Base-by-base conservation (phyloP, 2,329 filamentous ascomycete species). In the Chaetoscypha palmicola region DNA sequence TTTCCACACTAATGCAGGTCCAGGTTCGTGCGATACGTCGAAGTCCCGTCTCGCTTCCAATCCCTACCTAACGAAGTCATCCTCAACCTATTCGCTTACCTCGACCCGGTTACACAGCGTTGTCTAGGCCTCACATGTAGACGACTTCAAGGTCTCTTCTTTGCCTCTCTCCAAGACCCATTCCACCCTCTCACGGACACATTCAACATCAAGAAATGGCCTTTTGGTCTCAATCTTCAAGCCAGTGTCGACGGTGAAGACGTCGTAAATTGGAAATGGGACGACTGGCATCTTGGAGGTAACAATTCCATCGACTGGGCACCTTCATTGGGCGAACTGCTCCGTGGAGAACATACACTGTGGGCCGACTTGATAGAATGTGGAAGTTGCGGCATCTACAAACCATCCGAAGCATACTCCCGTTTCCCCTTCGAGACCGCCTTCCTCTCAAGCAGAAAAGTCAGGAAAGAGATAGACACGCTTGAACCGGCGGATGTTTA, bases 101-200 rank as follows among this genome's bases (percentile, higher is more conserved):
- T 45, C 9, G 42, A 49, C 21, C 46, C 38, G 4, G 46, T 49
- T 9, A 33, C 46, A 17, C 38, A 45, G 11, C 30, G 45, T 12
- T 49, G 46, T 31, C 35, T 49, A n/a, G 42, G 42, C 14, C 32
- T 49, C 3, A 40, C 46, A 3, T 28, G 24, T 12, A 28, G 7
- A 28, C 7, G 7, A 7, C 24, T 28, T 7, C 7, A 28, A 12
- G 7, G 7, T 7, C 7, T 28, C 7, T 28, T 28, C 12, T 12
- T 7, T 12, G n/a, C n/a, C n/a, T n/a, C n/a, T n/a, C 7, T 28
- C 7, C 19, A 11, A 3, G 28, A 22, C 4, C 19, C 34, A 10
- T 39, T 28, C 28, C 28, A 49, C 16, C 16, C 14, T 1, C 11
- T 42, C 26, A 42, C 41, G 12, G 41, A 46, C 34, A 24, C 8